phyloP scores from a whole-genome alignment of 768 basidiomycete genomes.

The Rhizopogon rudus region DNA sequence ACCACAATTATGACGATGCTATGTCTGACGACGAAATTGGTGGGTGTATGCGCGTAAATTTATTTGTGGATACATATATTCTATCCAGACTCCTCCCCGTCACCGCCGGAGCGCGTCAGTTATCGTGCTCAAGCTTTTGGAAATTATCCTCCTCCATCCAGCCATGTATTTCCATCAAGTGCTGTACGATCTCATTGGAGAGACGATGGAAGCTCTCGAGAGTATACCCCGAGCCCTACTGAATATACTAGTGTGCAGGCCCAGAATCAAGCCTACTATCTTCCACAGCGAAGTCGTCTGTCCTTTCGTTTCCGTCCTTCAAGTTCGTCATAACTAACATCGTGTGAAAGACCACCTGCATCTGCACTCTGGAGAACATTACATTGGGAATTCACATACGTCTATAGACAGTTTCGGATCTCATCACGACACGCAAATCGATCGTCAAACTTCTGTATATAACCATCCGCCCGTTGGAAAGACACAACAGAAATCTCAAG shows the following conservation, averaged over 20 bases:
- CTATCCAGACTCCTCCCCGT: slow-evolving; percentile 30
- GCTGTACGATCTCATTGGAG: background rate
- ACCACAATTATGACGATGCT: slow-evolving; percentile 1
- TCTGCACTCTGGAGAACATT: background rate
- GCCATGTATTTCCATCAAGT: background rate
- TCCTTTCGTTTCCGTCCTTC: background rate
- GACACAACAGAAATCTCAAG: slow-evolving; percentile 34
- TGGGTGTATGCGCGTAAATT: slow-evolving; percentile 22
- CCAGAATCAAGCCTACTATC: background rate
- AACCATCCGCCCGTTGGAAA: background rate
- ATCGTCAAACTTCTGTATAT: background rate
- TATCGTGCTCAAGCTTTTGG: background rate
- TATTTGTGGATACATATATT: slow-evolving; percentile 12
- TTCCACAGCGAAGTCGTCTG: background rate
- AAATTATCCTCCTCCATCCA: background rate
- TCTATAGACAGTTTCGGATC: background rate
- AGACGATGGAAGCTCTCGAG: background rate
- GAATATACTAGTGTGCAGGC: background rate
- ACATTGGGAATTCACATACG: background rate
- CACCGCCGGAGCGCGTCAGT: slow-evolving; percentile 24
- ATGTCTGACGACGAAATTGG: slow-evolving; percentile 9
- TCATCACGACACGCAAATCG: background rate
- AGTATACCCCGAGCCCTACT: background rate
- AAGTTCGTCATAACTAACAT: background rate
- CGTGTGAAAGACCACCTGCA: background rate